These are phyloP conservation scores for Thermoascus crustaceus DNA, from an alignment of 2,329 filamentous ascomycete genomes.

Conservation along the genomic window DNA sequence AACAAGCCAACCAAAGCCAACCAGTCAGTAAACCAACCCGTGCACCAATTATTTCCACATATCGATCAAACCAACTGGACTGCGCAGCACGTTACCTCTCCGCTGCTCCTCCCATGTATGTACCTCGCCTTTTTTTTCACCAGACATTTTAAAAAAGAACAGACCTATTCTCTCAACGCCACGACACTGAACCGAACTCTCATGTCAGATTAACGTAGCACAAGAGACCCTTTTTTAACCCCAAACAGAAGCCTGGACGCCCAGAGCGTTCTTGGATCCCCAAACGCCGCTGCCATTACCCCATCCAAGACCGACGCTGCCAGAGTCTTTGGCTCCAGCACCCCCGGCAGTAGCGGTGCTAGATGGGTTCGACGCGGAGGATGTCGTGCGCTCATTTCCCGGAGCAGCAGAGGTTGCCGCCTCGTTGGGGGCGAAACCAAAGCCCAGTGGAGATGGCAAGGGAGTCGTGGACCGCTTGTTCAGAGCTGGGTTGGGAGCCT, in stretches of 20 bases:
- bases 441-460: conserved; percentile 77
- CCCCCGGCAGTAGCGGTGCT: conserved; percentile 35
- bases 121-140: conserved; percentile 25
- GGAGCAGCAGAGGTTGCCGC: conserved; percentile 12
- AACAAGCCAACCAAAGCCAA: conserved; percentile 20
- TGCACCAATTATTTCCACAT: conserved; percentile 22
- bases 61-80: conserved; percentile 13
- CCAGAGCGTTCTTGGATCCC: conserved; percentile 73
- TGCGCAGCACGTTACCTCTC: conserved; percentile 16
- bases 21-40: conserved; percentile 20
- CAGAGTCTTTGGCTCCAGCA: conserved; percentile 30
- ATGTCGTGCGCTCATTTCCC: conserved; percentile 46
- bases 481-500: conserved; percentile 49
- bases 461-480: conserved; percentile 84
- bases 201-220: conserved; percentile 11
- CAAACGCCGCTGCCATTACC: conserved; percentile 73
- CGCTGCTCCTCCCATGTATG: conserved; percentile 21
- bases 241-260: conserved; percentile 90
- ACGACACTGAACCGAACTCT: conserved; percentile 7
- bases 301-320: conserved; percentile 55
- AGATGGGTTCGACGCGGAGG: conserved; percentile 52
- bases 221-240: conserved; percentile 47
- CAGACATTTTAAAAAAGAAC: conserved; percentile 13
- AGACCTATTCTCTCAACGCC: conserved; percentile 13
- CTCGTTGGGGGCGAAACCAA: conserved; percentile 56